These are phyloP conservation scores for Leptoxyphium fumago DNA, from an alignment of 2,329 filamentous ascomycete species.

Conservation along the genomic window DNA sequence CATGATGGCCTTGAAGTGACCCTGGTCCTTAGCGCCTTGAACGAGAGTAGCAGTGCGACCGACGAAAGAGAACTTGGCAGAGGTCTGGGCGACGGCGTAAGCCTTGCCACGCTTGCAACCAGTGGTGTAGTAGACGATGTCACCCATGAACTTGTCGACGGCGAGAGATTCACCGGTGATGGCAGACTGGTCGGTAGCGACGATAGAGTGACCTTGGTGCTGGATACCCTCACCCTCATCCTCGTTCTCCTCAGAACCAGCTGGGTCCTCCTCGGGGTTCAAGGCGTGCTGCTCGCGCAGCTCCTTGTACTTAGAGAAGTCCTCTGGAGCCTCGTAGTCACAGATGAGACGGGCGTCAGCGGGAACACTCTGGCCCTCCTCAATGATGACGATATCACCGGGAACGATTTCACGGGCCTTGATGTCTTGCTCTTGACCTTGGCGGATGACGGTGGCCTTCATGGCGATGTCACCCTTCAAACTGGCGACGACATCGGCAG, in stretches of 20 bases:
- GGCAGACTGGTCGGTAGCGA: constrained; percentile 64
- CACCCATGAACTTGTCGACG: constrained; percentile 66
- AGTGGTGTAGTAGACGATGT: constrained; percentile 63
- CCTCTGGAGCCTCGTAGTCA: constrained; percentile 53
- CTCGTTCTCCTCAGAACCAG: constrained; percentile 44
- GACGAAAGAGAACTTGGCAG: constrained; percentile 60
- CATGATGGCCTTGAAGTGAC: constrained; percentile 75
- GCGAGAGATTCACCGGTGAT: constrained; percentile 70
- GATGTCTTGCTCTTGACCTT: constrained; percentile 53
- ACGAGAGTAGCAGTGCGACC: constrained; percentile 61
- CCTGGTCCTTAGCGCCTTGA: constrained; percentile 59
- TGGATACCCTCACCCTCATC: constrained; percentile 46
- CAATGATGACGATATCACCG: constrained; percentile 58
- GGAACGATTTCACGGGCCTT: constrained; percentile 61
- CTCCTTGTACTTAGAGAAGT: constrained; percentile 52
- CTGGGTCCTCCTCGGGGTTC: constrained; percentile 42
- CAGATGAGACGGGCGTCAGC: constrained; percentile 59
- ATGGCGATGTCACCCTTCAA: constrained; percentile 69
- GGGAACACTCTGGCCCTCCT: constrained; percentile 57
- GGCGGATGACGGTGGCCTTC: constrained; percentile 53
- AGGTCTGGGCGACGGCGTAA: constrained; percentile 52
- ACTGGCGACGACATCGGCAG: constrained; percentile 58
- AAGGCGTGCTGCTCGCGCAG: constrained; percentile 40
- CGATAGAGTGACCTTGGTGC: constrained; percentile 49
- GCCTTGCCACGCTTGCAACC: constrained; percentile 70